Base-by-base conservation (phyloP, 805 yeast genomes). In the Teunomyces aglyptinius region DNA sequence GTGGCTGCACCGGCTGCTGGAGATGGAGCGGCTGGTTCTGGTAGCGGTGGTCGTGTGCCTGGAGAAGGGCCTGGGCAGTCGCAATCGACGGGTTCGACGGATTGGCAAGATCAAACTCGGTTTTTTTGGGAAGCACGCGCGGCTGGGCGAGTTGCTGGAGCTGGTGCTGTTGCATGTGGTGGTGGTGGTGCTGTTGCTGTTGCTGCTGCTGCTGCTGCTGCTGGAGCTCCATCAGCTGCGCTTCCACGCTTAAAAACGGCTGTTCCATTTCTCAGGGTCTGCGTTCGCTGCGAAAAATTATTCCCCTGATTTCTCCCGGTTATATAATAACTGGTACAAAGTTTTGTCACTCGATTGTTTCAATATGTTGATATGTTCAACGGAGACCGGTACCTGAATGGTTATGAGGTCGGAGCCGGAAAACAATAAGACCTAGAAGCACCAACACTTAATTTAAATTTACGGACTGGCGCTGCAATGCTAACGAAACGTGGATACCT, bases 201-300 rank as follows among this genome's bases (percentile, higher is more conserved):
- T 50, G 49, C 5, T 43, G 49, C 8, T 48, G 50, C 13, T 38
- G 46, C 5, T 28, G 45, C 8, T 46, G 47, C 19, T 45, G 48
- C 33, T 41, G 52, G 31, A 44, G 49, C 29, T 45, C 45, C 49
- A 45, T 31, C 39, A 22, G 39, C 44, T 43, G 48, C 32, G 49
- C 34, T 24, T 52, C 56, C 15, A 47, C 50, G 18, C 51, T 44
- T 18, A 52, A 42, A 46, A 44, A 52, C 33, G 49, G 56, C 39
- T 52, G 56, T 43, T 52, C 56, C 56, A 52, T 51, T 12, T 41
- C 27, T 12, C 29, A 41, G 32, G 33, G 33, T 31, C 33, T 31
- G 33, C 33, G 10, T 24, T 7, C 26, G 26, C 26, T 24, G 26
- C 26, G 26, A 24, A 24, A 24, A 24, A 6, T 7, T 6, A 24